Conservation (phyloP, 257 asterid species). For the Voacanga thouarsii region DNA sequence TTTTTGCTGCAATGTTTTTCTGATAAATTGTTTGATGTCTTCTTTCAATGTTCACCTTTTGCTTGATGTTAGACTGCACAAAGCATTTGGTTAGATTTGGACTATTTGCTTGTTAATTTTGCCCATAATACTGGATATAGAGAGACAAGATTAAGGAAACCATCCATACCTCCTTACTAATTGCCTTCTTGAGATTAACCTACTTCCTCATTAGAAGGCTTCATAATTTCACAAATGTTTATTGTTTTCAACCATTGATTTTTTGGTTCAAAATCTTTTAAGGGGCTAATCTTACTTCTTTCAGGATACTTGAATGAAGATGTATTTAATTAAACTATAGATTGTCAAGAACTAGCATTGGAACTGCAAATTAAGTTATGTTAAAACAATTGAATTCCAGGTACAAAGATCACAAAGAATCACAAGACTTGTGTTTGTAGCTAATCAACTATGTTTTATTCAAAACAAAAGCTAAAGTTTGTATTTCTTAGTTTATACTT, state of each 20-base stretch:
- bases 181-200: background rate
- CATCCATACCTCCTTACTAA: background rate
- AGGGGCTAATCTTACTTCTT: too few relatives aligned
- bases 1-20: background rate
- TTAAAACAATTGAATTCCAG: too few relatives aligned
- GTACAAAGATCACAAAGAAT: too few relatives aligned
- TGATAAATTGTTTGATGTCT: background rate
- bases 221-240: background rate
- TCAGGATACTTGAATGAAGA: too few relatives aligned
- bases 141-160: background rate
- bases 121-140: background rate
- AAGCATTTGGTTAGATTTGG: background rate
- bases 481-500: background rate
- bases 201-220: background rate
- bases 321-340: background rate
- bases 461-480: background rate
- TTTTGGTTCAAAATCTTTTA: background rate
- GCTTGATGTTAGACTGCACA: background rate
- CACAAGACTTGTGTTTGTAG: background rate
- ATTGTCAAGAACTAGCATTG: too few relatives aligned
- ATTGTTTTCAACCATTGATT: background rate
- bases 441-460: background rate
- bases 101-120: slow-evolving; percentile 1
- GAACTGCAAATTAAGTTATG: too few relatives aligned
- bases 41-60: background rate